Evolutionary conservation across 2,329 filamentous ascomycete genomes (phyloP).

Genomic region (Grosmannia huntii): DNA sequence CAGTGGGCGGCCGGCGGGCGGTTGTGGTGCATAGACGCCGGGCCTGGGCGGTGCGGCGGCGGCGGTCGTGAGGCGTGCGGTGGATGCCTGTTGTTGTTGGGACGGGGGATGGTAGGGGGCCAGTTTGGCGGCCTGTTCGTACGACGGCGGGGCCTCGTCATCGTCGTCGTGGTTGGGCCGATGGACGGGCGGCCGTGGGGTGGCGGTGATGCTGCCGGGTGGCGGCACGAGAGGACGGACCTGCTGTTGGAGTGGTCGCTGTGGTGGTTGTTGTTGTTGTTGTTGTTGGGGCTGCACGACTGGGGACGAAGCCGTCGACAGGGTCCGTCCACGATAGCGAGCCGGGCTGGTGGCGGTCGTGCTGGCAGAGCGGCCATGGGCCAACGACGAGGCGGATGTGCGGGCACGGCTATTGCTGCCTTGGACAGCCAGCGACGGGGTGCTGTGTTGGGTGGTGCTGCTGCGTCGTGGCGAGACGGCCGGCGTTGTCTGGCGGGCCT

Average conservation of each 20-base stretch:
- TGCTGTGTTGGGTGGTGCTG: too few relatives aligned
- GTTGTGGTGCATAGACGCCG: background rate
- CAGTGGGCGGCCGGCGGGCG: background rate
- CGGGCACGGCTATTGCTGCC: too few relatives aligned
- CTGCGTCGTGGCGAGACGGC: constrained; percentile 15
- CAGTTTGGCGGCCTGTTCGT: constrained; percentile 42
- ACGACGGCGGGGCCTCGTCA: constrained; percentile 40
- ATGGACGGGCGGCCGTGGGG: constrained; percentile 17
- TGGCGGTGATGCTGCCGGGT: background rate
- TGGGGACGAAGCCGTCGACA: background rate
- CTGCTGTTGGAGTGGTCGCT: background rate
- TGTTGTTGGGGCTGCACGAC: constrained; percentile 5
- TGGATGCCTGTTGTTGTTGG: background rate
- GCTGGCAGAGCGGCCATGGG: too few relatives aligned
- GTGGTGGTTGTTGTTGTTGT: background rate
- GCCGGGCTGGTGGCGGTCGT: background rate
- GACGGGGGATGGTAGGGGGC: constrained; percentile 37
- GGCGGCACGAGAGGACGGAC: background rate
- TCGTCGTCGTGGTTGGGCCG: constrained; percentile 25
- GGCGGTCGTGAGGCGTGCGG: too few relatives aligned
- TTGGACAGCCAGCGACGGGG: too few relatives aligned
- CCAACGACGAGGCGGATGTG: too few relatives aligned
- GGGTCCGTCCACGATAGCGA: background rate
- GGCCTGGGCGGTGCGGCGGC: background rate
- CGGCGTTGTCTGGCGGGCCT: constrained; percentile 26